Percentiles rank a stretch among this genome's conserved stretches.
Evolutionary conservation across 2,329 filamentous ascomycete genomes (phyloP).

Genomic region (Verticillium nubilum): DNA sequence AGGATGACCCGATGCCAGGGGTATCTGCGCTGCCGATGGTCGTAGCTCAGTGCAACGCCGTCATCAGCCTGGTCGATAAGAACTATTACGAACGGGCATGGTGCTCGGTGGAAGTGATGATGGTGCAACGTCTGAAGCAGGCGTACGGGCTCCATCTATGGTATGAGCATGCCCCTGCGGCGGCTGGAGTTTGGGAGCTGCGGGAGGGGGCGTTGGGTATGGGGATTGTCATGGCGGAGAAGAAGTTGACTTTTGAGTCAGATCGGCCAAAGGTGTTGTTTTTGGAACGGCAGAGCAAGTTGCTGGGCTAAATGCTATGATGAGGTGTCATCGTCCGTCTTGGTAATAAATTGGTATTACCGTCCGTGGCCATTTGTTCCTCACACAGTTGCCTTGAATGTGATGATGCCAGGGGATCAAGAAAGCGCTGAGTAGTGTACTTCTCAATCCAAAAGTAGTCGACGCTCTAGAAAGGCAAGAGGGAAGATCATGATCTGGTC

Average conservation of each 20-base stretch:
- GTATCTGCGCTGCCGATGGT: constrained; percentile 28
- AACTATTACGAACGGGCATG: constrained; percentile 29
- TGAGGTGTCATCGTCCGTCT: too few relatives aligned
- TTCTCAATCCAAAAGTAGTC: too few relatives aligned
- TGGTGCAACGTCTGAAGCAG: constrained; percentile 22
- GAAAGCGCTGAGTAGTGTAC: too few relatives aligned
- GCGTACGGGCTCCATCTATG: constrained; percentile 25
- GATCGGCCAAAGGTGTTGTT: constrained; percentile 19
- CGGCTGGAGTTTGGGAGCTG: not conserved
- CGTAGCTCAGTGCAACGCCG: constrained; percentile 30
- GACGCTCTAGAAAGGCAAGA: too few relatives aligned
- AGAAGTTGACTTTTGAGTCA: constrained; percentile 13
- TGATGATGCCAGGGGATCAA: too few relatives aligned
- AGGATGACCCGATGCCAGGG: constrained; percentile 24
- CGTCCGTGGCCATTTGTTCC: too few relatives aligned
- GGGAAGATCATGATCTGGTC: too few relatives aligned
- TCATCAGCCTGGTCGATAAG: constrained; percentile 30
- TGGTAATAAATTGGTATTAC: too few relatives aligned
- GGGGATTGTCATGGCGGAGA: constrained; percentile 8
- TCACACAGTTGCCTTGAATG: too few relatives aligned
- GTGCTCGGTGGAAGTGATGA: constrained; percentile 29
- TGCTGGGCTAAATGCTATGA: constrained; percentile 12
- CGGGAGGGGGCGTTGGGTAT: constrained; percentile 5
- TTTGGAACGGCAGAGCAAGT: constrained; percentile 17
- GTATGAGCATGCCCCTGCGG: constrained; percentile 18